Base-by-base conservation (phyloP, 768 basidiomycete species). In the Mycena pura region DNA sequence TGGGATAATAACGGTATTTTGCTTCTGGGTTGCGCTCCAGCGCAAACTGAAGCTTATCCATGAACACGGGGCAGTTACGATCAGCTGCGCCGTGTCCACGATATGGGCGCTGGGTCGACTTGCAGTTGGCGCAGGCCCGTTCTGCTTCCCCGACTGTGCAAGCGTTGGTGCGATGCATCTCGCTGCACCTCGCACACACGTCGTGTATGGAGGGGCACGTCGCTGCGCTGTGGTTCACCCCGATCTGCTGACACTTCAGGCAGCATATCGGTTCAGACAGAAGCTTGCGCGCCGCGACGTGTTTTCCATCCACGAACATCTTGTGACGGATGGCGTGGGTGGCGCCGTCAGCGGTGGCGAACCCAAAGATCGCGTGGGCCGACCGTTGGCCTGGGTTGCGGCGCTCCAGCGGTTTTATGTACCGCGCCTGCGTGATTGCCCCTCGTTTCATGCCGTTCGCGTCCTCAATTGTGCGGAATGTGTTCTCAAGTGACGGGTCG, bases 41-140 rank as follows among this genome's bases (percentile, higher is more conserved):
- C 32, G 47, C 14, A 5, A 32, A 45, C 34, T 43, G 29, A 15
- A 67, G 19, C 24, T 51, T 43, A 22, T 40, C 41, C 0, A 15
- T 8, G 50, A 71, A 71, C 0, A 55, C 32, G 0, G 72, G 70
- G 58, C 75, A 75, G 0, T 1, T 14, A 1, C 69, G n/a, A 55
- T 74, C 68, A 39, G 69, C 73, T 1, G 73, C 60, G 5, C 71
- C 68, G 48, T 77, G 76, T 1, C 72, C 73, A 4, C 27, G 19
- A 24, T 15, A 32, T 6, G 36, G 17, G 5, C 39, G 28, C 28
- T 28, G 8, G 1, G 36, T 19, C 1, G 15, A 22, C n/a, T 44
- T 60, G 67, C 74, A 75, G 56, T 74, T 73, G 0, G 58, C 43
- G 34, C 74, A 76, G 6, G 46, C 47, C 0, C 39, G 21, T 14